These are phyloP conservation scores for Monilinia polystroma DNA, from an alignment of 2,329 filamentous ascomycete species.

Conservation along the genomic window DNA sequence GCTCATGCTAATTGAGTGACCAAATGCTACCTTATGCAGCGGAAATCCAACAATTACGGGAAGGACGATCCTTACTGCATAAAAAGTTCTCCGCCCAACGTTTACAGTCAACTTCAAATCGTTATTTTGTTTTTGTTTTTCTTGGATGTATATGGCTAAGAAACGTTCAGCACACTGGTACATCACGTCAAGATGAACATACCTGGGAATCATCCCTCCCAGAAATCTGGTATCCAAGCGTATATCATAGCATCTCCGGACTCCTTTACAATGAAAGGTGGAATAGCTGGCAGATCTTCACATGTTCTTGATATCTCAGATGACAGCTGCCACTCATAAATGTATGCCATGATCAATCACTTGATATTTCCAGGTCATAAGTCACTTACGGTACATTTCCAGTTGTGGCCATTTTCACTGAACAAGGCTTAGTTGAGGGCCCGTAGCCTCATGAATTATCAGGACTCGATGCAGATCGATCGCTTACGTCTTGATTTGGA, in stretches of 20 bases:
- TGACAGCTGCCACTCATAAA: not conserved
- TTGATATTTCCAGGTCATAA: not conserved
- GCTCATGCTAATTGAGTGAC: not conserved
- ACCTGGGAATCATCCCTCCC: not conserved
- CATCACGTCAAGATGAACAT: not conserved
- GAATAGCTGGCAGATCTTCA: not conserved
- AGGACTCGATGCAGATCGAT: slow-evolving; percentile 5
- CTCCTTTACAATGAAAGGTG: not conserved
- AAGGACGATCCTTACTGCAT: not conserved
- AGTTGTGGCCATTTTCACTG: not conserved
- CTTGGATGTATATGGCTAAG: not conserved
- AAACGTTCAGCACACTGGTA: not conserved
- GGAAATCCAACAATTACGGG: not conserved
- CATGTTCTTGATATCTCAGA: not conserved
- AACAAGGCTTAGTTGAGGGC: not conserved
- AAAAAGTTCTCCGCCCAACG: not conserved
- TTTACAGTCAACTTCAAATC: not conserved
- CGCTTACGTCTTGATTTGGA: not conserved
- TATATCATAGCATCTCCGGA: slow-evolving; percentile 1
- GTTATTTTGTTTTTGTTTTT: not conserved
- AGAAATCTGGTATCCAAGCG: not conserved
- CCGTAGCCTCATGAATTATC: not conserved
- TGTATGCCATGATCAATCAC: slow-evolving; percentile 1
- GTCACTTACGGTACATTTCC: not conserved
- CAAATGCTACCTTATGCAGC: not conserved